These are phyloP conservation scores for Ziziphus jujuba DNA, from an alignment of 306 rosid species.

Conservation along the genomic window DNA sequence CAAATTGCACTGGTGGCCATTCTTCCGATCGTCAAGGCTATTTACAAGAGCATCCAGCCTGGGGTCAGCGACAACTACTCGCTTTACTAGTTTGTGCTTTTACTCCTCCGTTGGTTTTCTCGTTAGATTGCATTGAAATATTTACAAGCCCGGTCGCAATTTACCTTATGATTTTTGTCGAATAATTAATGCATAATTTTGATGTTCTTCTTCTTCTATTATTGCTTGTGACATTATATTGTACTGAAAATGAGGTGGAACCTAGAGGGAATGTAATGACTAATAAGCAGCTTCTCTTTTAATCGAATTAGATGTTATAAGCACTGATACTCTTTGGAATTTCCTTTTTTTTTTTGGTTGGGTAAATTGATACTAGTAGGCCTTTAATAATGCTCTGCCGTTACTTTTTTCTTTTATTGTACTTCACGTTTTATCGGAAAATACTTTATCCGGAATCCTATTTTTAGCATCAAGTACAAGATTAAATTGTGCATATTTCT, in stretches of 20 bases:
- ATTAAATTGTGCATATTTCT: too few relatives aligned
- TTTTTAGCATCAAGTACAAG: too few relatives aligned
- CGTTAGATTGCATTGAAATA: constrained; percentile 20
- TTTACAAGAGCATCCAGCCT: constrained; percentile 70
- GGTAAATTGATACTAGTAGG: too few relatives aligned
- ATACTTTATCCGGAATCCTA: too few relatives aligned
- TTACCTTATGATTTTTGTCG: constrained; percentile 11
- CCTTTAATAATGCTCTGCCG: too few relatives aligned
- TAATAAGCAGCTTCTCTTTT: background rate
- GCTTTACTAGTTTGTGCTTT: constrained; percentile 49
- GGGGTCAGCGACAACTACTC: constrained; percentile 74
- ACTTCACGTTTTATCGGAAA: too few relatives aligned
- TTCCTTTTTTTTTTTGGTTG: too few relatives aligned
- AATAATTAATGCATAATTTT: constrained; percentile 17
- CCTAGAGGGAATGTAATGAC: constrained; percentile 13
- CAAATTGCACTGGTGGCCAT: constrained; percentile 85
- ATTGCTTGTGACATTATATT: constrained; percentile 6
- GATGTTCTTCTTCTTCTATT: constrained; percentile 5
- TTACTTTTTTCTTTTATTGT: too few relatives aligned
- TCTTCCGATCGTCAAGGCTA: constrained; percentile 69
- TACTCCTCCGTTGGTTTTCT: constrained; percentile 2
- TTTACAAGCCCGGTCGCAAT: background rate
- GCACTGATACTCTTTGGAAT: too few relatives aligned
- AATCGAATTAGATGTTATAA: background rate
- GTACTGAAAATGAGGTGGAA: constrained; percentile 29